phyloP scores from a whole-genome alignment of 495 filamentous ascomycete species.

The Aspergillus olivimuriae region DNA sequence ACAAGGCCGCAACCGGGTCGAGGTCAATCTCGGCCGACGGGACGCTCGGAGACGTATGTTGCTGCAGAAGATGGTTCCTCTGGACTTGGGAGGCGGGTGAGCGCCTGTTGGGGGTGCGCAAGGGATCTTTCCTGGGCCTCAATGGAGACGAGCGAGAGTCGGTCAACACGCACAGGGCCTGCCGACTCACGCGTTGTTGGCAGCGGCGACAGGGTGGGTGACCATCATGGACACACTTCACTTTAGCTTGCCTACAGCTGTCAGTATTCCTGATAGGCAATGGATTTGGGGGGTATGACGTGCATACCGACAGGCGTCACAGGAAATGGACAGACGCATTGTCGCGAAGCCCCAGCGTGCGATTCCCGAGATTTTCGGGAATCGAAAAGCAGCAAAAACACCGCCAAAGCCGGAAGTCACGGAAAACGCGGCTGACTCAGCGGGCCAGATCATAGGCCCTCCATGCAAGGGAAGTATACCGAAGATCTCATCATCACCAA shows the following conservation, averaged over 20 bases:
- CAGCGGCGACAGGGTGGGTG: constrained; percentile 36
- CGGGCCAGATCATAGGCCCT: too few species aligned
- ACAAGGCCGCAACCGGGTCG: constrained; percentile 22
- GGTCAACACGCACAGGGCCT: constrained; percentile 22
- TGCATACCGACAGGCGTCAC: constrained; percentile 32
- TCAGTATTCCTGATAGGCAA: background rate
- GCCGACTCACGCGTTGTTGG: constrained; percentile 17
- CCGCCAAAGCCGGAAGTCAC: too few species aligned
- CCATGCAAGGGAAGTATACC: too few species aligned
- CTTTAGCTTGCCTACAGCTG: constrained; percentile 29
- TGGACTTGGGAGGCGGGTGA: constrained; percentile 2
- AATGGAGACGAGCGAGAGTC: constrained; percentile 20
- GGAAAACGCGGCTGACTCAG: too few species aligned
- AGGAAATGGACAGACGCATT: constrained; percentile 40
- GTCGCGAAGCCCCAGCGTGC: too few species aligned
- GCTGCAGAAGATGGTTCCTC: background rate
- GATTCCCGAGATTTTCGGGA: too few species aligned
- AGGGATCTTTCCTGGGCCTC: constrained; percentile 1
- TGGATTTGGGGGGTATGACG: background rate
- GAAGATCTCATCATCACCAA: too few species aligned
- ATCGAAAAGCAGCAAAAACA: too few species aligned
- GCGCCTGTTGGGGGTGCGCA: background rate
- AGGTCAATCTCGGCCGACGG: background rate
- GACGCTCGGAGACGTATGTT: background rate
- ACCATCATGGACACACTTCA: constrained; percentile 39